Evolutionary conservation across 306 rosid genomes (phyloP), one percentile per base, ranked within the genome.

Genomic region (Vigna reflexopilosa): DNA sequence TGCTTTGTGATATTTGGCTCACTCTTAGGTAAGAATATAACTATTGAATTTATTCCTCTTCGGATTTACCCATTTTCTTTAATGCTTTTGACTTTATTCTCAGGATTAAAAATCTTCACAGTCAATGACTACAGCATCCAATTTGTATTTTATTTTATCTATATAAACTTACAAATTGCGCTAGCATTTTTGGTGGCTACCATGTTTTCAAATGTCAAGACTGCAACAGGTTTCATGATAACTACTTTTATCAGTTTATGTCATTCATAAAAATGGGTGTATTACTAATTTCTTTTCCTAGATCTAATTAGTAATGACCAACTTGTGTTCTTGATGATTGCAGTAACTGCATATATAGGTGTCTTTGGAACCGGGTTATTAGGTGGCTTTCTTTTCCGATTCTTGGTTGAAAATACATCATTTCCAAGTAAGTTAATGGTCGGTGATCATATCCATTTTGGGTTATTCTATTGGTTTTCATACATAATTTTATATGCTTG

Each of bases 291-390:
- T 72, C 13, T 28, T 62, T 76, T 77, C n/a, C 22, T 30, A 17
- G 38, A 76, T 56, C 76, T 49, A 73, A 78, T 78, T 45, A 48
- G n/a, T 12, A 34, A 58, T 26, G 26, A 58, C 68, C 78, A 52
- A 78, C 71, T 70, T 75, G 36, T 65, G 77, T 52, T 73, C 55
- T 82, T 84, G 36, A 67, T 58, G 30, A 75, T 74, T 68, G 80
- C 85, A 94, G 98, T 94, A 67, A 50, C 85, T 22, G 91, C 88
- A 19, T 89, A 94, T 87, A 82, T 94, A 26, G 69, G 76, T 26
- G 91, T 94, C 79, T 94, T 92, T 70, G 97, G 93, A 87, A 84
- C 90, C 5, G 97, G 97, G 79, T 91, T 94, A 78, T 80, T 92
- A 77, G 93, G 86, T 48, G 89, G 73, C 77, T 89, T 77, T 85